These are phyloP conservation scores for Verbascum thapsus DNA, from an alignment of 257 asterid species.

Conservation along the genomic window DNA sequence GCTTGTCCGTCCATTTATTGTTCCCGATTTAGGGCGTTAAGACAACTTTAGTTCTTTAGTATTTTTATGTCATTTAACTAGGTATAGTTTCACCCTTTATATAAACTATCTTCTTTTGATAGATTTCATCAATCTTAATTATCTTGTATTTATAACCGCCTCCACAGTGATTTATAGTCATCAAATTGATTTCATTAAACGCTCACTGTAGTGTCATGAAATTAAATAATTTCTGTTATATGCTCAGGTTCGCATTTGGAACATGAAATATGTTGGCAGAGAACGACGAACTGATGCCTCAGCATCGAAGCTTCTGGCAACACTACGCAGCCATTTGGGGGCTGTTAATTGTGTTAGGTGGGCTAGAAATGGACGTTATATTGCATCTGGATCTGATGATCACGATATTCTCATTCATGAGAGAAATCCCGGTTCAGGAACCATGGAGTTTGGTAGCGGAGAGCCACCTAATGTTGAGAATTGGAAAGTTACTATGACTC, in stretches of 20 bases:
- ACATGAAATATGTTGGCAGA: conserved; percentile 76
- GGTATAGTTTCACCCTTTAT: neutral
- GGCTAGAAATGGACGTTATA: conserved; percentile 92
- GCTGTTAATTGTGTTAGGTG: conserved; percentile 98
- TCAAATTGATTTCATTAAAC: too few species aligned
- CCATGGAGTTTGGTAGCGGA: conserved; percentile 95
- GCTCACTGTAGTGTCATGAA: neutral
- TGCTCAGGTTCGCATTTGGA: conserved; percentile 93
- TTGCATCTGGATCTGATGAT: conserved; percentile 99
- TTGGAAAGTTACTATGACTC: conserved; percentile 92
- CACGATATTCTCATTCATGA: conserved; percentile 94
- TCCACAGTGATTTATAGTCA: neutral
- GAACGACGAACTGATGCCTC: conserved; percentile 62
- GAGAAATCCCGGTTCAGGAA: conserved; percentile 95
- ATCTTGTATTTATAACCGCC: neutral
- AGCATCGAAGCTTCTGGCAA: conserved; percentile 78
- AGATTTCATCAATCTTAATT: neutral
- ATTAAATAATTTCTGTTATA: conserved; percentile 22
- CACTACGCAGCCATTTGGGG: conserved; percentile 92
- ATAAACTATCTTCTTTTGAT: neutral
- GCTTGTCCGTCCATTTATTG: neutral
- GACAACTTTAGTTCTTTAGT: neutral
- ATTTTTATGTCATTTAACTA: neutral
- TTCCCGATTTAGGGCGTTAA: conserved; percentile 1
- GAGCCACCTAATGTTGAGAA: conserved; percentile 98